Evolutionary conservation across 257 asterid genomes (phyloP).

Genomic region (Schizonepeta tenuifolia): DNA sequence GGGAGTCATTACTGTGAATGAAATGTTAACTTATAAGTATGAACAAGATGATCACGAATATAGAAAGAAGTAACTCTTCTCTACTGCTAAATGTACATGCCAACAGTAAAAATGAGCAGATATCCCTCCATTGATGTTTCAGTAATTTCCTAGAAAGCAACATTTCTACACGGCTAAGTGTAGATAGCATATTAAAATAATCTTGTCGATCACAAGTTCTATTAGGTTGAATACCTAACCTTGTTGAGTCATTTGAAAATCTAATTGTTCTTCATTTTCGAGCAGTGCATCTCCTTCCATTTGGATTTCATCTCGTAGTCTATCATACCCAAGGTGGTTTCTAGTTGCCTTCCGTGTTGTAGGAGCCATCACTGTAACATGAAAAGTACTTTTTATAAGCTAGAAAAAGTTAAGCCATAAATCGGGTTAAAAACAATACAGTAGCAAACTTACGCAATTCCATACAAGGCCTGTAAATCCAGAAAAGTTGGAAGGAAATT

Average conservation of each 20-base stretch:
- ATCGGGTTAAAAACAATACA: neutral
- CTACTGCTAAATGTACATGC: neutral
- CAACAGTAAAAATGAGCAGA: neutral
- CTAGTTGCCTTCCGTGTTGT: neutral
- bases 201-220: neutral
- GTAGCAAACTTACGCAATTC: neutral
- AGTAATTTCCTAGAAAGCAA: neutral
- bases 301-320: slow-evolving; percentile 11
- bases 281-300: neutral
- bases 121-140: neutral
- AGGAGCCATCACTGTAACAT: slow-evolving; percentile 10
- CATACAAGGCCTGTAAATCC: neutral
- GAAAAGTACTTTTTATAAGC: neutral
- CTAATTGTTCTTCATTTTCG: neutral
- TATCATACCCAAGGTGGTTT: neutral
- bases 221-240: neutral
- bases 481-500: neutral
- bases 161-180: neutral
- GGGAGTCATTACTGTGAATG: neutral
- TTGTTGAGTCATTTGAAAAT: neutral
- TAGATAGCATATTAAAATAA: neutral
- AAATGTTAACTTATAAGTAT: neutral
- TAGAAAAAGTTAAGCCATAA: neutral
- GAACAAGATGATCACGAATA: neutral
- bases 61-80: neutral